Conservation (phyloP, 371 early-diverging fungal species). For the Apophysomyces elegans region DNA sequence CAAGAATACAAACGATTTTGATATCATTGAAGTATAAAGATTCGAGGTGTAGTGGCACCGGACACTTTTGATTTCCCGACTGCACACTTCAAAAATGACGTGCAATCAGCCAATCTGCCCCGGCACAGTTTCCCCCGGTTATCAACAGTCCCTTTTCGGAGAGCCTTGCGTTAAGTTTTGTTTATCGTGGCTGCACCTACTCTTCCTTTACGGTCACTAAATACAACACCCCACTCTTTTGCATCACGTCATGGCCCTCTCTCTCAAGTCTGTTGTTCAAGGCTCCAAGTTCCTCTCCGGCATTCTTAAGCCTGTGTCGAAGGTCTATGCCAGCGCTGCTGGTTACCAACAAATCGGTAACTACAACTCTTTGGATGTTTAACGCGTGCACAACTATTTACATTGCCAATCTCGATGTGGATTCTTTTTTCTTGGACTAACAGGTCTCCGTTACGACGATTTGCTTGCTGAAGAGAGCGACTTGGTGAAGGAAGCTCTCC, state of each 20-base stretch:
- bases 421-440: not conserved
- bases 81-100: no score
- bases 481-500: slow-evolving; percentile 85
- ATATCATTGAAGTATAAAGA: no score
- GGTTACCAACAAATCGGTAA: slow-evolving; percentile 84
- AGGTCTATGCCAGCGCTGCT: slow-evolving; percentile 73
- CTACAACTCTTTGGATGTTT: slow-evolving; percentile 63
- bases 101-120: not conserved
- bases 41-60: no score
- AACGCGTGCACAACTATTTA: slow-evolving; percentile 46
- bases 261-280: slow-evolving; percentile 59
- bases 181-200: not conserved
- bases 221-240: slow-evolving; percentile 3
- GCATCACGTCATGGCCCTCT: slow-evolving; percentile 35
- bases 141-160: slow-evolving; percentile 1
- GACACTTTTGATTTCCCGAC: no score
- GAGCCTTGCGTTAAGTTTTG: slow-evolving; percentile 6
- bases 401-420: not conserved
- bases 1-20: no score
- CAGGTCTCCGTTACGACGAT: slow-evolving; percentile 93
- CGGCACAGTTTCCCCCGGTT: not conserved
- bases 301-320: slow-evolving; percentile 73
- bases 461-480: slow-evolving; percentile 86
- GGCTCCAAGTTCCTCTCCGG: slow-evolving; percentile 65
- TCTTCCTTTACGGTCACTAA: slow-evolving; percentile 6